Base-by-base conservation (phyloP, 1,284 basidiomycete species). In the Retiboletus fuscus region DNA sequence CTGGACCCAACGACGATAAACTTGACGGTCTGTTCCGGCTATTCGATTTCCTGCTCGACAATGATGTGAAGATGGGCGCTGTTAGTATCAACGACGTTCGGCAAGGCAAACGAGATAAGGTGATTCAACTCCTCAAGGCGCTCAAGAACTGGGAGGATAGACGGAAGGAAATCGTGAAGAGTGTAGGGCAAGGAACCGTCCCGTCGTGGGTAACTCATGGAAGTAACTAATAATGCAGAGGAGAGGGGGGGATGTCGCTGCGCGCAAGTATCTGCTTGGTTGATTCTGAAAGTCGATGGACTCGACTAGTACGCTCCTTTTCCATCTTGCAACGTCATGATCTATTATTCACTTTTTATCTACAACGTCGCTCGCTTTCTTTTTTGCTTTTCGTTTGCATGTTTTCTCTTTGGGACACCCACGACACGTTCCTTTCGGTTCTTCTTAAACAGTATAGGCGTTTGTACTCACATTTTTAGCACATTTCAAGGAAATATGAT, bases 71-170 rank as follows among this genome's bases (percentile, higher is more conserved):
- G 83, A 94, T 96, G 85, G 95, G 93, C 16, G 91, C 88, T 73
- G 92, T 97, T 46, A 96, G 94, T 77, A 96, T 97, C 83, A 96
- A 96, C 79, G 96, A 97, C 82, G 87, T 98, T 60, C 87, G 94
- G 67, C 89, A 90, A 72, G 95, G 93, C 53, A 94, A 93, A 80
- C 85, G 89, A 57, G 91, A 92, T 58, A 95, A 94, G 84, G 90
- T 96, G 74, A 77, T 92, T 13, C 91, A 95, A 79, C 84, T 97
- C 39, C 81, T 97, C 75, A 90, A 88, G 74, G 92, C 93, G 67
- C 83, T 97, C 75, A 92, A 89, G 81, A 81, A 82, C 0, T 95
- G 94, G 94, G 92, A 95, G 80, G 93, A 95, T 53, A 92, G 91
- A 83, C 82, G 91, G 58, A 85, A 80, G 72, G 86, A 85, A 26